phyloP scores from a whole-genome alignment of 805 yeast genomes.

The Metschnikowia vanudenii region DNA sequence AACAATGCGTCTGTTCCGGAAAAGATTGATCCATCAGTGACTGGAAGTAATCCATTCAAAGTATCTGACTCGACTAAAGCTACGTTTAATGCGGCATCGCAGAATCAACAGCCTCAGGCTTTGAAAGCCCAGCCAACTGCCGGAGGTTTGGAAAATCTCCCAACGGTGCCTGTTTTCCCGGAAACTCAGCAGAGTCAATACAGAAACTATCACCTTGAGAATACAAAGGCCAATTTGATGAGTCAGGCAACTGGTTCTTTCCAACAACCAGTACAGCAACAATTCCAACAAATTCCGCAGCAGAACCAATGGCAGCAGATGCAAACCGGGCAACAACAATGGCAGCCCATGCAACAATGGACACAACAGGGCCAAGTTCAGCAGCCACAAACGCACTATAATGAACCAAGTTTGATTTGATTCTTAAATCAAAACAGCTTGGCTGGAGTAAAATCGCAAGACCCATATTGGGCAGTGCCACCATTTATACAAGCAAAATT shows the following conservation, averaged over 20 bases:
- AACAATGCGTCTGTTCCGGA: slow-evolving; percentile 9
- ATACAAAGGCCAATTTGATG: slow-evolving; percentile 33
- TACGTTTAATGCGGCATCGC: slow-evolving; percentile 28
- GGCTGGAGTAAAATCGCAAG: background rate
- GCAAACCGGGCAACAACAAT: slow-evolving; percentile 7
- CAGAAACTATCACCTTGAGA: slow-evolving; percentile 33
- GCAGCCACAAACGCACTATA: slow-evolving; percentile 13
- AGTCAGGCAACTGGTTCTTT: slow-evolving; percentile 15
- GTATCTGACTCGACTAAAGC: slow-evolving; percentile 35
- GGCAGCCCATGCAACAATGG: slow-evolving; percentile 7
- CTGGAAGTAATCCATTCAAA: slow-evolving; percentile 65
- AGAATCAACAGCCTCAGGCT: slow-evolving; percentile 23
- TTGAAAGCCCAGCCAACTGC: slow-evolving; percentile 59
- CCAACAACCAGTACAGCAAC: slow-evolving; percentile 8
- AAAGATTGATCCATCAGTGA: slow-evolving; percentile 34
- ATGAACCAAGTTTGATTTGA: slow-evolving; percentile 28
- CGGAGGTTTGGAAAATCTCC: slow-evolving; percentile 68
- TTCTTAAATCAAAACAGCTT: too few species aligned
- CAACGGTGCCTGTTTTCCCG: slow-evolving; percentile 68
- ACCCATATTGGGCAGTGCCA: background rate
- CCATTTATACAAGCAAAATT: background rate
- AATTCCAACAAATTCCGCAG: slow-evolving; percentile 8
- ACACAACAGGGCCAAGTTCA: slow-evolving; percentile 8
- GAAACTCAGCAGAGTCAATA: slow-evolving; percentile 47
- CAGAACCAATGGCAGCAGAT: slow-evolving; percentile 11